Percentiles rank a stretch among this genome's conserved stretches.
phyloP scores from a whole-genome alignment of 768 basidiomycete species.

The Termitomyces sp. region DNA sequence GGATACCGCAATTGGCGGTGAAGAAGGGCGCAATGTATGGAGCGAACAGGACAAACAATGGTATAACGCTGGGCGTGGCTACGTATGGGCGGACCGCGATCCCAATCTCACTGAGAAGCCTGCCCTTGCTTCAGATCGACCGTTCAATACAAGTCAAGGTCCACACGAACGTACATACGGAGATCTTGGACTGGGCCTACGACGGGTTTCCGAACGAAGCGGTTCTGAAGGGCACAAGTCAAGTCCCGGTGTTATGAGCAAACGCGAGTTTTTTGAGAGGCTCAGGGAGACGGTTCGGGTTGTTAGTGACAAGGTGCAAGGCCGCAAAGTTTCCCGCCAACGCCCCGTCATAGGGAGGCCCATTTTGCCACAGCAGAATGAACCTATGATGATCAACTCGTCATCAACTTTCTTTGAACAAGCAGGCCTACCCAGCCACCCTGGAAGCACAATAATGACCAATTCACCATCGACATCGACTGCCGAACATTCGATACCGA shows the following conservation, averaged over 20 bases:
- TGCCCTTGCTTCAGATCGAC: conserved; percentile 7
- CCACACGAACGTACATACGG: conserved; percentile 20
- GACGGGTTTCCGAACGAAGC: conserved; percentile 41
- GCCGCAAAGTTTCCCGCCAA: conserved; percentile 26
- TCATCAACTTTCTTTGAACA: conserved; percentile 38
- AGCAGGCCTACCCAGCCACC: conserved; percentile 28
- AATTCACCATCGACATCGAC: conserved; percentile 64
- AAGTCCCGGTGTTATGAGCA: conserved; percentile 59
- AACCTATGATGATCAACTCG: conserved; percentile 22
- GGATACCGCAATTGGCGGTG: conserved; percentile 55
- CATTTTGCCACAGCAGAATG: conserved; percentile 24
- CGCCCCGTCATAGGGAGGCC: conserved; percentile 60
- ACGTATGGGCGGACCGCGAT: conserved; percentile 15
- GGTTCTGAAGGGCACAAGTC: conserved; percentile 24
- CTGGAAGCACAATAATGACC: conserved; percentile 44
- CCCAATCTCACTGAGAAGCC: conserved; percentile 12
- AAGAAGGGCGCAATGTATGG: conserved; percentile 53
- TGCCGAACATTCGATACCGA: conserved; percentile 58
- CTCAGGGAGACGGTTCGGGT: conserved; percentile 60
- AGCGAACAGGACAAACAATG: conserved; percentile 62
- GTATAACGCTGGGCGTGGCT: conserved; percentile 46
- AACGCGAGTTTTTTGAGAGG: conserved; percentile 61
- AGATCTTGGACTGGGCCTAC: conserved; percentile 41
- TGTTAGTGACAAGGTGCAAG: conserved; percentile 53
- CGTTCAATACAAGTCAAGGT: conserved; percentile 11